Conservation (phyloP, 1,284 basidiomycete species). For the Coniferiporia sulphurascens region DNA sequence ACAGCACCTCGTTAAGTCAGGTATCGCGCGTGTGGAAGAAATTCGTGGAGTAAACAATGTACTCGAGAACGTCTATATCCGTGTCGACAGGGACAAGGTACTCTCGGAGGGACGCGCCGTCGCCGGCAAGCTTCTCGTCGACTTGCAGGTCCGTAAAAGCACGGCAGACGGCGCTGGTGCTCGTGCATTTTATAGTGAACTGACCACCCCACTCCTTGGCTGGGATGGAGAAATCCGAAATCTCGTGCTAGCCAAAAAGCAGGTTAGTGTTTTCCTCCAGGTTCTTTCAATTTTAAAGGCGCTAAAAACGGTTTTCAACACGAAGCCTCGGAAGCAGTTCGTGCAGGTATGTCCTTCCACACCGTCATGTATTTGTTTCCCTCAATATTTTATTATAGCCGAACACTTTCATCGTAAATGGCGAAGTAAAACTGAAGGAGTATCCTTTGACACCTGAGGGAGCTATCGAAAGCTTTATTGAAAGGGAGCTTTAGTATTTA, state of each 20-base stretch:
- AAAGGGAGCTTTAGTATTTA: slow-evolving; percentile 48
- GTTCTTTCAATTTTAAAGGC: slow-evolving; percentile 1
- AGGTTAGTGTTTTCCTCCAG: slow-evolving; percentile 34
- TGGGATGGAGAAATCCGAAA: slow-evolving; percentile 77
- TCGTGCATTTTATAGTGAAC: slow-evolving; percentile 64
- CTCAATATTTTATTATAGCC: slow-evolving; percentile 39
- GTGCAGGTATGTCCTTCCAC: slow-evolving; percentile 35
- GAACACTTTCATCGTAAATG: slow-evolving; percentile 63
- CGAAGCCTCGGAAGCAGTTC: slow-evolving; percentile 74
- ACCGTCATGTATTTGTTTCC: not conserved
- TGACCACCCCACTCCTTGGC: slow-evolving; percentile 65
- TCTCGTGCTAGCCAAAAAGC: slow-evolving; percentile 73
- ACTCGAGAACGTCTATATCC: slow-evolving; percentile 65
- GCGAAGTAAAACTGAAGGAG: slow-evolving; percentile 68
- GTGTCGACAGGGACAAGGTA: slow-evolving; percentile 65
- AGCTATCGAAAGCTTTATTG: slow-evolving; percentile 76
- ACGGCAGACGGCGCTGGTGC: slow-evolving; percentile 77
- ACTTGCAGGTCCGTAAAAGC: slow-evolving; percentile 78
- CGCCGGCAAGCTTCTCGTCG: slow-evolving; percentile 67
- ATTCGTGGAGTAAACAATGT: slow-evolving; percentile 49
- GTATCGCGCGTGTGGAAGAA: slow-evolving; percentile 68
- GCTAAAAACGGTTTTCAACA: slow-evolving; percentile 8
- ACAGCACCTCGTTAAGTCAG: slow-evolving; percentile 65
- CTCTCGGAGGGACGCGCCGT: slow-evolving; percentile 59
- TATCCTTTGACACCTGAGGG: slow-evolving; percentile 69